Evolutionary conservation across 225 moss, liverwort and hornwort species (phyloP).

Genomic region (Anthoceros angustus): DNA sequence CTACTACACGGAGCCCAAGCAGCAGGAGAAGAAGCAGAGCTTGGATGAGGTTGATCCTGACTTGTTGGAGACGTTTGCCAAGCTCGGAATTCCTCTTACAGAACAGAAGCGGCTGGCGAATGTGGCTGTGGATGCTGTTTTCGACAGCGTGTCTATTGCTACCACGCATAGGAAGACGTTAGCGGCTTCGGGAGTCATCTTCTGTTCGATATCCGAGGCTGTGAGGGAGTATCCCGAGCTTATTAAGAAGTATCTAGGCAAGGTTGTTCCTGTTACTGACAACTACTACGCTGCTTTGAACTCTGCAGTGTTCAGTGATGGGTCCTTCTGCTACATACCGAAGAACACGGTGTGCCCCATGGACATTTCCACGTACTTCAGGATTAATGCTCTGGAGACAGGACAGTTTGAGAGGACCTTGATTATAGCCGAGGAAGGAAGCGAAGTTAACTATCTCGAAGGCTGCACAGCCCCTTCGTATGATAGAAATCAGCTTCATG

Average conservation of each 20-base stretch:
- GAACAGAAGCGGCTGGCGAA: constrained; percentile 90
- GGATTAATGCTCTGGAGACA: constrained; percentile 93
- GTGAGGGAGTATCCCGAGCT: constrained; percentile 67
- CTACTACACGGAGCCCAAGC: constrained; percentile 90
- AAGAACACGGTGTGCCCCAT: constrained; percentile 88
- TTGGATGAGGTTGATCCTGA: constrained; percentile 93
- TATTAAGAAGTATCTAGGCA: constrained; percentile 68
- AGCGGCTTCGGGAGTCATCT: constrained; percentile 79
- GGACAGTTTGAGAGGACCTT: constrained; percentile 90
- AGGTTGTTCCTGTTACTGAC: constrained; percentile 79
- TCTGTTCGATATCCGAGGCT: constrained; percentile 93
- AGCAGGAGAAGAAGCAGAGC: constrained; percentile 65
- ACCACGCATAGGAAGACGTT: constrained; percentile 86
- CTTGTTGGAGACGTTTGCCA: constrained; percentile 74
- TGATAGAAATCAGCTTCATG: constrained; percentile 89
- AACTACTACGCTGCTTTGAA: constrained; percentile 88
- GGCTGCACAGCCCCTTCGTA: constrained; percentile 95
- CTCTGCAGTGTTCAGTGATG: constrained; percentile 93
- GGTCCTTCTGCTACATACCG: constrained; percentile 88
- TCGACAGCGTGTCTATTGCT: constrained; percentile 85
- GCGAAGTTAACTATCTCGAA: constrained; percentile 87
- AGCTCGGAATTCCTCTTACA: constrained; percentile 75
- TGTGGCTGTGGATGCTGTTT: constrained; percentile 89
- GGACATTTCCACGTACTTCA: constrained; percentile 94
- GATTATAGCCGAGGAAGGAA: constrained; percentile 72